Conservation (phyloP, 345 rosid species). For the Laguncularia racemosa region DNA sequence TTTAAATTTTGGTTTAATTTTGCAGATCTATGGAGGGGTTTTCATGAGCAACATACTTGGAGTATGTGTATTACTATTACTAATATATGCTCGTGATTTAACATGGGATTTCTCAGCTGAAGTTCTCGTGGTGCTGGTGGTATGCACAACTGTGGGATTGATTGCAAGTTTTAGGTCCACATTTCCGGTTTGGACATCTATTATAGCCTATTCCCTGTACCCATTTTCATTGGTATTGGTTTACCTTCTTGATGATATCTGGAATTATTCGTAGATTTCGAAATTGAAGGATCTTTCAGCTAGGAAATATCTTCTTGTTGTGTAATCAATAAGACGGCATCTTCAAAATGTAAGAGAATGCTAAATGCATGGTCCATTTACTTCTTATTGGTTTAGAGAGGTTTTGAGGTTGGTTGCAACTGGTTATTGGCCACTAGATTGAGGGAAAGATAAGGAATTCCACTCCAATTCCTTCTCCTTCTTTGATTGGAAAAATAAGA, state of each 20-base stretch:
- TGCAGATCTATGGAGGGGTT: constrained; percentile 33
- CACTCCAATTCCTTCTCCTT: too few species aligned
- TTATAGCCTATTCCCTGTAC: constrained; percentile 23
- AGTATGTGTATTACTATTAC: constrained; percentile 14
- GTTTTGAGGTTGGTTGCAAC: too few species aligned
- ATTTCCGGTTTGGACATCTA: constrained; percentile 25
- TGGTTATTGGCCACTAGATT: too few species aligned
- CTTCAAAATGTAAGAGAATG: too few species aligned
- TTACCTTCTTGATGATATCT: constrained; percentile 18
- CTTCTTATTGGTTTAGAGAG: too few species aligned
- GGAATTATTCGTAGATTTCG: constrained; percentile 6
- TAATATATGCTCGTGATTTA: constrained; percentile 20
- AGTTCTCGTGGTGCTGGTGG: constrained; percentile 18
- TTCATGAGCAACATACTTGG: constrained; percentile 25
- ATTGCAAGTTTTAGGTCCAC: constrained; percentile 18
- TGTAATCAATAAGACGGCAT: too few species aligned
- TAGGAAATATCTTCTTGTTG: too few species aligned
- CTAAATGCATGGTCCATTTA: too few species aligned
- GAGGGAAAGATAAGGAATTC: too few species aligned
- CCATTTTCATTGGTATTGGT: constrained; percentile 27
- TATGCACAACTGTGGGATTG: constrained; percentile 16
- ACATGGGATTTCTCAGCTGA: constrained; percentile 34
- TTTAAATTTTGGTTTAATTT: too few species aligned
- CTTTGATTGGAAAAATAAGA: too few species aligned
- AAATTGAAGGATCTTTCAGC: not conserved